phyloP scores from a whole-genome alignment of 306 rosid genomes.

The Senna tora region DNA sequence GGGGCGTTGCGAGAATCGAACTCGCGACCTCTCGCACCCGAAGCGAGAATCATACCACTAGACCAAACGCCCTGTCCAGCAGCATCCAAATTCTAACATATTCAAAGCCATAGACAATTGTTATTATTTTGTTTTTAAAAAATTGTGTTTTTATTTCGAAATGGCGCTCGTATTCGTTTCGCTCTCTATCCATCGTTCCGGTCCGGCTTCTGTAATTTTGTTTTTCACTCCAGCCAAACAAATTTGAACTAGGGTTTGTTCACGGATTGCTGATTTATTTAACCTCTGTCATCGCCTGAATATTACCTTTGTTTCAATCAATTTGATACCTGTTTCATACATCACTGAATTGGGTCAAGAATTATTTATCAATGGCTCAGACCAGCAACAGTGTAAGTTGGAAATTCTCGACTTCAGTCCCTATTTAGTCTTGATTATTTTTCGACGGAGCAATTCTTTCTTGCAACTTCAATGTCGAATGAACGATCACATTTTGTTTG shows the following conservation, averaged over 20 bases:
- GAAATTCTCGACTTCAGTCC: background rate
- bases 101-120: too few species aligned
- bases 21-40: constrained; percentile 71
- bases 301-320: constrained; percentile 1
- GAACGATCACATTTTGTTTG: background rate
- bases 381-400: constrained; percentile 65
- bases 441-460: background rate
- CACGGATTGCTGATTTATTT: constrained; percentile 11
- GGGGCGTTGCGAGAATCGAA: constrained; percentile 80
- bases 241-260: constrained; percentile 33
- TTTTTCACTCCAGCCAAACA: background rate
- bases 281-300: background rate
- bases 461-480: background rate
- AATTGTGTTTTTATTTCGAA: background rate
- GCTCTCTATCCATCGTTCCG: too few species aligned
- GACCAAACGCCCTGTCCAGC: constrained; percentile 66
- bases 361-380: constrained; percentile 55
- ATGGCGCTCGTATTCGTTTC: background rate
- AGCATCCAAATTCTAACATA: too few species aligned
- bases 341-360: constrained; percentile 2
- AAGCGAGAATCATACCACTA: constrained; percentile 81
- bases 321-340: constrained; percentile 7
- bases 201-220: too few species aligned
- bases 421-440: constrained; percentile 1
- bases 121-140: too few species aligned